These are phyloP conservation scores for Gossypium stocksii DNA, from an alignment of 345 rosid genomes.

Conservation along the genomic window DNA sequence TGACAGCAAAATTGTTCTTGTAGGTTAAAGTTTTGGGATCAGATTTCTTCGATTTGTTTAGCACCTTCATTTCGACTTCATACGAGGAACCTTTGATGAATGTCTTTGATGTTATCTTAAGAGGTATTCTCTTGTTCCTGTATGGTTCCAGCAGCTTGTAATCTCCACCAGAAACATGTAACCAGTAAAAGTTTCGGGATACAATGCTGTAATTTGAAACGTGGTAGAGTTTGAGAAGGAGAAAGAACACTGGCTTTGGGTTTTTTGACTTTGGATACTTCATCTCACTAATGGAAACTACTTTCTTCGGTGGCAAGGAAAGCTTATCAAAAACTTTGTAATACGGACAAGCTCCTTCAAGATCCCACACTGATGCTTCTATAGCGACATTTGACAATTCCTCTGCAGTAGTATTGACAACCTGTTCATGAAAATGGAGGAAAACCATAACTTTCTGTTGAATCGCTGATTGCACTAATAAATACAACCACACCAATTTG, in stretches of 20 bases:
- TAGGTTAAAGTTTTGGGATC: conserved; percentile 24
- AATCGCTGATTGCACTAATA: neutral
- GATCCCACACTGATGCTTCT: conserved; percentile 91
- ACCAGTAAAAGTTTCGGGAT: conserved; percentile 94
- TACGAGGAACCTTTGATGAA: conserved; percentile 56
- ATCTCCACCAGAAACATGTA: conserved; percentile 75
- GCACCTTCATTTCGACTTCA: conserved; percentile 64
- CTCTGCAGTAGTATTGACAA: conserved; percentile 65
- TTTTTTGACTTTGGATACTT: conserved; percentile 66
- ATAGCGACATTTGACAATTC: conserved; percentile 55
- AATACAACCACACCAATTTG: neutral
- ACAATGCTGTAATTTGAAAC: conserved; percentile 56
- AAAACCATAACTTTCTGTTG: neutral
- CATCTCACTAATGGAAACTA: conserved; percentile 59
- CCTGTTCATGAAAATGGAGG: conserved; percentile 35
- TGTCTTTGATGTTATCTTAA: conserved; percentile 55
- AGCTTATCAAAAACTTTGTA: conserved; percentile 54
- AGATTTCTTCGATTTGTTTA: conserved; percentile 52
- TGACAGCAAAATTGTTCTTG: conserved; percentile 30
- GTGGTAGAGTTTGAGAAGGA: conserved; percentile 78
- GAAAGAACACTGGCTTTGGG: conserved; percentile 80
- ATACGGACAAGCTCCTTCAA: conserved; percentile 77
- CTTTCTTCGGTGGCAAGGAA: conserved; percentile 58
- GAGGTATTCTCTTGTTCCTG: conserved; percentile 67
- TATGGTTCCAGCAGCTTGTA: conserved; percentile 74